phyloP scores from a whole-genome alignment of 768 basidiomycete species.

The Butyriboletus loyo region DNA sequence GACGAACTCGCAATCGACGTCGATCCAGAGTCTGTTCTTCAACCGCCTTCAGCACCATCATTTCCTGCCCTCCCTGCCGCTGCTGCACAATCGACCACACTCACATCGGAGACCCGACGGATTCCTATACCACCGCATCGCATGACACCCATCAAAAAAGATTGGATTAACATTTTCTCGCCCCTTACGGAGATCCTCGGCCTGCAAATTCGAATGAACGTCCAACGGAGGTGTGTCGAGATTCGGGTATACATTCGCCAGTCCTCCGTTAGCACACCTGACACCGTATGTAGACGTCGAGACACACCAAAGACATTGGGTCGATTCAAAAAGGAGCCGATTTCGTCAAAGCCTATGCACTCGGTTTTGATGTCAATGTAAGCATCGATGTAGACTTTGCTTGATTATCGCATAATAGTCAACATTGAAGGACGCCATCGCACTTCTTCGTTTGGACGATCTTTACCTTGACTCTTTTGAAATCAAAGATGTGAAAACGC shows the following conservation, averaged over 20 bases:
- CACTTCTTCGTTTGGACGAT: slow-evolving; percentile 91
- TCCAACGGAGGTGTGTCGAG: slow-evolving; percentile 84
- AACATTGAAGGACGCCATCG: slow-evolving; percentile 78
- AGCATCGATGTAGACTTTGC: slow-evolving; percentile 24
- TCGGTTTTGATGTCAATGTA: slow-evolving; percentile 95
- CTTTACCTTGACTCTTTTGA: slow-evolving; percentile 98
- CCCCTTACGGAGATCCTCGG: slow-evolving; percentile 94
- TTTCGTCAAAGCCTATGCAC: slow-evolving; percentile 90
- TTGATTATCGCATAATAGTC: neutral
- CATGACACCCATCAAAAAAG: slow-evolving; percentile 95
- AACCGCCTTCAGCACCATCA: slow-evolving; percentile 51
- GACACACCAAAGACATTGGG: slow-evolving; percentile 89
- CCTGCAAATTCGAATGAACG: slow-evolving; percentile 97
- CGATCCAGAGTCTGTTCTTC: slow-evolving; percentile 43
- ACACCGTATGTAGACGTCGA: slow-evolving; percentile 67
- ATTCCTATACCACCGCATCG: slow-evolving; percentile 94
- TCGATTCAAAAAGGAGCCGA: slow-evolving; percentile 96
- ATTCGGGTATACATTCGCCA: slow-evolving; percentile 65
- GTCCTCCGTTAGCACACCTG: neutral
- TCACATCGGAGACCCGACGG: slow-evolving; percentile 83
- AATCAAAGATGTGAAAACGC: slow-evolving; percentile 97
- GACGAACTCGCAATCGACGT: slow-evolving; percentile 63
- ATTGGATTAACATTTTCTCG: slow-evolving; percentile 94
- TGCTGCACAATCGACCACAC: slow-evolving; percentile 45
- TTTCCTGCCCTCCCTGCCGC: slow-evolving; percentile 69